Evolutionary conservation across 2,329 filamentous ascomycete genomes (phyloP), one percentile per base, ranked within the genome.

Genomic region (Neofusicoccum laricinum): DNA sequence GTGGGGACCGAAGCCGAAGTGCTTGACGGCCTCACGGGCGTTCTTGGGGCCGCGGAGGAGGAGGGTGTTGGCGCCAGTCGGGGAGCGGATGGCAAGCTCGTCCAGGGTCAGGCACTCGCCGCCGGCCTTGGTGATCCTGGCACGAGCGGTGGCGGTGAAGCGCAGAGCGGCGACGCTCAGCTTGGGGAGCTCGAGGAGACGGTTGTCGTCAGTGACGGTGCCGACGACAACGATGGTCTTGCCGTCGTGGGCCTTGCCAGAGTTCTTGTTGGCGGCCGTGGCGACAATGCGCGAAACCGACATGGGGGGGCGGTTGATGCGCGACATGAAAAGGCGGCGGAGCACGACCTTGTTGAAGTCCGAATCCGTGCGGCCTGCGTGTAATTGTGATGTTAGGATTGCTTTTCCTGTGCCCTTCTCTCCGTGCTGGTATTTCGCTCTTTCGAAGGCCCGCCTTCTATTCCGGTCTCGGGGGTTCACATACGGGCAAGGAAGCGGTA

Each of bases 341-440:
- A 99, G 91, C 79, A 99, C 88, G 77, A 95, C 91, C 87, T 97
- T 96, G 91, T 99, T 99, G 91, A 99, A 99, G 84, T 87, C 88
- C 71, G 92, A 88, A 82, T 98, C 95, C 80, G 95, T 99, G 79
- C 95, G 93, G 84, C 93, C 92, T 96, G 75, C 30, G 30, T 63
- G 57, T 12, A 40, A 32, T 17, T 25, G 62, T 50, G 4, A 49
- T 50, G 49, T 59, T 45, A 59, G 53, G 30, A 41, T 11, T 11
- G 4, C n/a, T 15, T 21, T 45, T 45, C 38, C 19, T 25, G n/a
- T 50, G 45, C 12, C 34, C 51, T 14, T 4, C 25, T 11, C 12
- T 46, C 21, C 17, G n/a, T 5, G 40, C 21, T 15, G 46, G 34
- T 17, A 51, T 62, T 48, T 43, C 30, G 64, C n/a, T 32, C 21